A percentile compares a stretch with the other conserved stretches of the same genome.
Evolutionary conservation across 2,329 filamentous ascomycete species (phyloP).

Genomic region (Rhynchosporium graminicola): DNA sequence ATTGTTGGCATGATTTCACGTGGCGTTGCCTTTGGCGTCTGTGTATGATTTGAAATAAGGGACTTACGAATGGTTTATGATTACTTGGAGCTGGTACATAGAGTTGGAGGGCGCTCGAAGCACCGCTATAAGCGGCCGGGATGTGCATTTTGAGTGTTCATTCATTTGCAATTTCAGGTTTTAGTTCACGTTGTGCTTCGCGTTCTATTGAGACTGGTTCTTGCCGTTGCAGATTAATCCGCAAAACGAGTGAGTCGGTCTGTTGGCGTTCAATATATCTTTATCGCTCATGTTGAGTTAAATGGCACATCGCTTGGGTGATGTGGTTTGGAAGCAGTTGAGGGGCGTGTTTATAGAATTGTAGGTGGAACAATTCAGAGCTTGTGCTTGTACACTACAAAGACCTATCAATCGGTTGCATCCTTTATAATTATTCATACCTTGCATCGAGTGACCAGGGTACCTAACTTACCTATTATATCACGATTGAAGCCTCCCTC

Average conservation of each 20-base stretch:
- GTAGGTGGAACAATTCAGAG: background rate
- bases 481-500: background rate
- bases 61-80: background rate
- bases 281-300: background rate
- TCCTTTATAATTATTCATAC: background rate
- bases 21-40: background rate
- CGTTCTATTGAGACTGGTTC: background rate
- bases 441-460: background rate
- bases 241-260: background rate
- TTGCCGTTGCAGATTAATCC: background rate
- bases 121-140: background rate
- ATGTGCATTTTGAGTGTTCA: background rate
- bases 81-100: background rate
- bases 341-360: background rate
- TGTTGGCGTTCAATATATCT: background rate
- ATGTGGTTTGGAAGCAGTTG: background rate
- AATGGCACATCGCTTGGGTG: background rate
- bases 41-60: background rate
- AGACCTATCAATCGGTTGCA: background rate
- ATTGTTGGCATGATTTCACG: background rate
- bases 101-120: background rate
- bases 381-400: constrained; percentile 9
- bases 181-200: background rate
- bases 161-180: background rate
- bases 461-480: background rate